Base-by-base conservation (phyloP, 805 yeast species). In the Candida silvicultrix region DNA sequence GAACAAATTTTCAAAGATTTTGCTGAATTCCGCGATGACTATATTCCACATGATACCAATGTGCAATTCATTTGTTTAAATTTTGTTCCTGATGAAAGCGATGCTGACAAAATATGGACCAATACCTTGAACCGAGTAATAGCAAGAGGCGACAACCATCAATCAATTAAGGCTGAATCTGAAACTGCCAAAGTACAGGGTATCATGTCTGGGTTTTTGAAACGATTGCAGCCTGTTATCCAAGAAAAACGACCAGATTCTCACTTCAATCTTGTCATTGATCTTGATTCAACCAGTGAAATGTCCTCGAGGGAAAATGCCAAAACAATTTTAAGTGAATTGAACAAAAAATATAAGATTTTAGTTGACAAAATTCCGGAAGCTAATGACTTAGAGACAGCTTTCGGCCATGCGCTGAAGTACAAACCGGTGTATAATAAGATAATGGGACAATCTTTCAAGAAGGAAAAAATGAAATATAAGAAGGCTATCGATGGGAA, bases 141-240 rank as follows among this genome's bases (percentile, higher is more conserved):
- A 6, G 58, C 59, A 2, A 74, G 99, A 54, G 97, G 97, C 2
- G 89, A 89, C 57, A 83, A 86, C 51, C 99, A 94, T 61, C 96
- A 86, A 61, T 80, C 90, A 2, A 86, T 94, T 35, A 80, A 83
- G 52, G 72, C 70, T 5, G 61, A 57, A 0, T 57, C 64, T 3
- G 71, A 75, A 45, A 80, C 82, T 10, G 68, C 69, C 5, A 63
- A 64, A 16, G 81, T 86, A 0, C 64, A 69, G 31, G 74, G 71
- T 19, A 83, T 94, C 29, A 80, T 92, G 87, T 67, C 68, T 28
- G 89, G 90, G 0, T 90, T 92, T 57, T 68, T 86, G 41, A 70
- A 70, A 5, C 67, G 94, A 46, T 87, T 83, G 56, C 86, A 88
- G 58, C 77, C 80, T 0, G 72, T 87, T 2, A 66, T 76, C 48